These are phyloP conservation scores for Acephala macrosclerotiorum DNA, from an alignment of 2,329 filamentous ascomycete genomes.

Conservation along the genomic window DNA sequence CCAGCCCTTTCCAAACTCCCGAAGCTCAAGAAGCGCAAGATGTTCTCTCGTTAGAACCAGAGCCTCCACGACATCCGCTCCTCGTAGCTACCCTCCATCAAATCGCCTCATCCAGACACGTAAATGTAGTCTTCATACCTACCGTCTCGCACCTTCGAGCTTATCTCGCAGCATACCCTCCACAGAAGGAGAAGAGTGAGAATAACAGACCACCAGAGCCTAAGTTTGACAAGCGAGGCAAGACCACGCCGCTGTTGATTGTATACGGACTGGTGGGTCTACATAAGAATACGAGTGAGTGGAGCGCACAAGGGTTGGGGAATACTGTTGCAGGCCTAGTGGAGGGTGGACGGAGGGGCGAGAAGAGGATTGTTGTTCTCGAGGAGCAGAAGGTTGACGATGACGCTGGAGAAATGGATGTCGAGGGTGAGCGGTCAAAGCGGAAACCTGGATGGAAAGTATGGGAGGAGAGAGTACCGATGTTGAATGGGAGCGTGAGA, in stretches of 20 bases:
- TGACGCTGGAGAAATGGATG: constrained; percentile 39
- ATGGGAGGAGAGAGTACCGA: constrained; percentile 62
- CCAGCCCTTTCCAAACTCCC: constrained; percentile 24
- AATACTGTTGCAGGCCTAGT: constrained; percentile 68
- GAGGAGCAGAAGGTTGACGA: constrained; percentile 47
- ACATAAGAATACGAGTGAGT: constrained; percentile 74
- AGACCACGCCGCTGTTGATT: constrained; percentile 56
- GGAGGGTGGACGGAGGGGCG: constrained; percentile 61
- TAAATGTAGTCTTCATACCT: constrained; percentile 76
- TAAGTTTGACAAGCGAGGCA: constrained; percentile 31
- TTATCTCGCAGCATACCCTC: constrained; percentile 64
- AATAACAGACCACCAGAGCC: constrained; percentile 11
- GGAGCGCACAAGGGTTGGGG: constrained; percentile 76
- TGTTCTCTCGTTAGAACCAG: background rate
- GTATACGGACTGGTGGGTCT: constrained; percentile 71
- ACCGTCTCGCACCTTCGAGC: constrained; percentile 81
- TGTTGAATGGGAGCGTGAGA: constrained; percentile 64
- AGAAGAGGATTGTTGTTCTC: constrained; percentile 54
- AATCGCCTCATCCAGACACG: constrained; percentile 71
- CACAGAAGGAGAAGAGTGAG: constrained; percentile 16
- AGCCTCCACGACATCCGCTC: constrained; percentile 50
- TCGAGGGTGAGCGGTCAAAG: constrained; percentile 42
- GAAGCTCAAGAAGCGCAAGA: background rate
- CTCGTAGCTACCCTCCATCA: constrained; percentile 72
- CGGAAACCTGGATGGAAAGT: constrained; percentile 21